phyloP scores from a whole-genome alignment of 2,329 filamentous ascomycete species.

The Geoglossum cookeanum region DNA sequence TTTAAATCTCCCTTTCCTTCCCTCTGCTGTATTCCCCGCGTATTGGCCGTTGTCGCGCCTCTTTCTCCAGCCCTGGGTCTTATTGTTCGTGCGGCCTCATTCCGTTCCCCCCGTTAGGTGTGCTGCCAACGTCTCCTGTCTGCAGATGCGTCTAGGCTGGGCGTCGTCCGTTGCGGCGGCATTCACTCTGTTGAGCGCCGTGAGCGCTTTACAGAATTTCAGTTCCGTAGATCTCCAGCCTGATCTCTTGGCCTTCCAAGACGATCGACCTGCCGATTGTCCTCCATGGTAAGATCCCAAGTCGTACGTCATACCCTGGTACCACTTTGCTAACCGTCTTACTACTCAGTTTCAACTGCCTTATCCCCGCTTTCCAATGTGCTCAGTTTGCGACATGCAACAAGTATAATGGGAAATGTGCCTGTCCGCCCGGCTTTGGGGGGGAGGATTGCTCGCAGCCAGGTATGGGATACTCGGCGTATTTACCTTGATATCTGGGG shows the following conservation, averaged over 20 bases:
- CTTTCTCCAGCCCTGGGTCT: neutral
- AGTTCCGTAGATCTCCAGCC: neutral
- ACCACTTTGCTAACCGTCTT: conserved; percentile 13
- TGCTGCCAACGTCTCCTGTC: conserved; percentile 25
- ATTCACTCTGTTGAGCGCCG: conserved; percentile 13
- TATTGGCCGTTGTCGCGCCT: neutral
- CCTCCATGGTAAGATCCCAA: conserved; percentile 45
- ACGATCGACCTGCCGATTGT: conserved; percentile 55
- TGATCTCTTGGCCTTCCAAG: conserved; percentile 44
- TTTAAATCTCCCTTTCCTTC: neutral
- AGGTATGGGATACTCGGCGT: conserved; percentile 25
- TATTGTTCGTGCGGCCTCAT: neutral
- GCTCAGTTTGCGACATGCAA: conserved; percentile 83
- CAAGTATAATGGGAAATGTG: conserved; percentile 77
- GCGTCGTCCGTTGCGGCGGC: conserved; percentile 13
- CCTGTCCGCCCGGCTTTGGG: conserved; percentile 80
- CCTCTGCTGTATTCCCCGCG: neutral
- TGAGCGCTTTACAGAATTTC: conserved; percentile 6
- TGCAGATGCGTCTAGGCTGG: conserved; percentile 21
- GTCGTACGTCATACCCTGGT: neutral
- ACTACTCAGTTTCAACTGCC: conserved; percentile 75
- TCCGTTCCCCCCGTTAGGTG: neutral
- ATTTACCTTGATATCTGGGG: neutral
- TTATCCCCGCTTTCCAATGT: conserved; percentile 79
- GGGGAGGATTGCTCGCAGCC: conserved; percentile 85